Evolutionary conservation across 352 stramenopile genomes (phyloP).

Genomic region (Blastocystis sp.): DNA sequence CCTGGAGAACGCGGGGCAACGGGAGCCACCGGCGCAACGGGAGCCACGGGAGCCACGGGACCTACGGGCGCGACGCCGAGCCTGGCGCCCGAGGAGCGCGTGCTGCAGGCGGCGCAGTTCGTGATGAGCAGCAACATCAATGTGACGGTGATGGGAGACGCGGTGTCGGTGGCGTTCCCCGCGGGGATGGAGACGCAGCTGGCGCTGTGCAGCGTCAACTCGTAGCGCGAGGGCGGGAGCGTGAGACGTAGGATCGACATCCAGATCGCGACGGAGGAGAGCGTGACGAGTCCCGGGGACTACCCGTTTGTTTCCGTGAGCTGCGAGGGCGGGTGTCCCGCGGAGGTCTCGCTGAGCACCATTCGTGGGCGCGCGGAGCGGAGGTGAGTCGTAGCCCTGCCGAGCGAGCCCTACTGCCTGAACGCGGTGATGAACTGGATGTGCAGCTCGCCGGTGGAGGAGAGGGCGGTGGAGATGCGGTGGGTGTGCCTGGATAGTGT

Average conservation of each 20-base stretch:
- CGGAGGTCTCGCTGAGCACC: conserved; percentile 1
- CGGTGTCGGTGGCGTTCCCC: conserved; percentile 3
- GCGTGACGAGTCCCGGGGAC: not conserved
- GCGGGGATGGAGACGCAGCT: conserved; percentile 14
- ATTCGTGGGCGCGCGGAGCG: not conserved
- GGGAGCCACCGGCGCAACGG: conserved; percentile 1
- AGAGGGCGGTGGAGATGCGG: conserved; percentile 23
- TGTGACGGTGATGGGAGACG: not conserved
- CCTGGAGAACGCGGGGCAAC: conserved; percentile 15
- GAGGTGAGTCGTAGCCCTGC: conserved; percentile 22
- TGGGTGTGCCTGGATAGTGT: conserved; percentile 60
- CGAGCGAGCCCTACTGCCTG: conserved; percentile 17
- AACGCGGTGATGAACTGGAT: conserved; percentile 43
- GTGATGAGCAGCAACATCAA: conserved; percentile 47
- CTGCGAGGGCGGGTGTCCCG: conserved; percentile 17
- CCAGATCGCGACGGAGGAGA: not conserved
- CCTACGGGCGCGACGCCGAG: conserved; percentile 30
- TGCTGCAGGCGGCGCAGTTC: conserved; percentile 32
- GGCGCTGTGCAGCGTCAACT: conserved; percentile 1
- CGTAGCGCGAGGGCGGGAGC: not conserved
- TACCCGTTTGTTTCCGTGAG: not conserved
- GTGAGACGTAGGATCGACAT: conserved; percentile 32
- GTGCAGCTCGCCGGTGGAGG: conserved; percentile 1
- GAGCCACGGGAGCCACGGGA: conserved; percentile 30
- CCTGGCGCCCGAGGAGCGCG: conserved; percentile 2